Evolutionary conservation across 768 basidiomycete genomes (phyloP).

Genomic region (Rubroboletus satanas): DNA sequence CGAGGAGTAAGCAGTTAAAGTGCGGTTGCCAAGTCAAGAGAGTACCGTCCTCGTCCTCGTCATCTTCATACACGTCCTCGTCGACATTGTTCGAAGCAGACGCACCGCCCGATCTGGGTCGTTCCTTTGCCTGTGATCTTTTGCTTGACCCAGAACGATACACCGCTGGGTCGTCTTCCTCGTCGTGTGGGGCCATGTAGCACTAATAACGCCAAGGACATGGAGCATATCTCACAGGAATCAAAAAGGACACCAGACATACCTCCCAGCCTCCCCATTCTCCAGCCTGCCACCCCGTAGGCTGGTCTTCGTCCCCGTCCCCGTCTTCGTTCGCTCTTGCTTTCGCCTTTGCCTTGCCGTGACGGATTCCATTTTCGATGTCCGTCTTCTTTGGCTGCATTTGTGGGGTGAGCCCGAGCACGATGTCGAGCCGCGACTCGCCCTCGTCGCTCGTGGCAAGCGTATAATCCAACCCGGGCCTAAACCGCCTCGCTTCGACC

Average conservation of each 20-base stretch:
- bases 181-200: constrained; percentile 93
- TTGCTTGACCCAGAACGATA: constrained; percentile 65
- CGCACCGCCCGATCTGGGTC: constrained; percentile 7
- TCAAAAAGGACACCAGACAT: constrained; percentile 12
- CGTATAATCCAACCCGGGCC: constrained; percentile 93
- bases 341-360: constrained; percentile 30
- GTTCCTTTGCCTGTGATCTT: constrained; percentile 23
- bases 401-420: constrained; percentile 80
- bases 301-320: constrained; percentile 28
- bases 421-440: constrained; percentile 80
- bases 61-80: constrained; percentile 26
- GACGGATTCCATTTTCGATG: constrained; percentile 2
- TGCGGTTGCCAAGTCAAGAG: constrained; percentile 83
- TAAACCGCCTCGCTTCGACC: constrained; percentile 82
- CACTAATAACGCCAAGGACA: constrained; percentile 45
- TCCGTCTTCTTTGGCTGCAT: constrained; percentile 26
- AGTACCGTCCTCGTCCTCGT: constrained; percentile 63
- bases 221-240: background rate
- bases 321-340: constrained; percentile 20
- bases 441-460: constrained; percentile 83
- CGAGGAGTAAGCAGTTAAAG: constrained; percentile 85
- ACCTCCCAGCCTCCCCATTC: constrained; percentile 97
- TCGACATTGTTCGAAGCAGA: constrained; percentile 13
- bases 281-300: constrained; percentile 61
- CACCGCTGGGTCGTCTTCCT: constrained; percentile 92